Conservation (phyloP, 2,329 filamentous ascomycete species). For the Monosporascus sp. region DNA sequence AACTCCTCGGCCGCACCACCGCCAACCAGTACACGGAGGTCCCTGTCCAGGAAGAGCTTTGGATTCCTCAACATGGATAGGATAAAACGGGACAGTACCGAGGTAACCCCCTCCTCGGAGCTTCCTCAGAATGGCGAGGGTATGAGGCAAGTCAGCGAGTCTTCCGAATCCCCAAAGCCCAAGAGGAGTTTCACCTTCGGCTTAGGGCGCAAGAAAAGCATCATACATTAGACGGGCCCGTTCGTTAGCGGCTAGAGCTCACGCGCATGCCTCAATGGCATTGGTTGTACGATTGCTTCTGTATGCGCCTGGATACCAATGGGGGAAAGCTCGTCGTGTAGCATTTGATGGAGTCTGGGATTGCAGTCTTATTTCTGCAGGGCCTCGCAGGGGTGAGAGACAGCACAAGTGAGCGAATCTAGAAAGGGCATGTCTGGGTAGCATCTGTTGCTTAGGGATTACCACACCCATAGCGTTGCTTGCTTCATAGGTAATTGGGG, state of each 20-base stretch:
- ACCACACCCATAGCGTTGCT: neutral
- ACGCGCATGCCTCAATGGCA: slow-evolving; percentile 1
- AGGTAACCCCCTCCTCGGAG: slow-evolving; percentile 18
- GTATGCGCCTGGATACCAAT: neutral
- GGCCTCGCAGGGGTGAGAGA: neutral
- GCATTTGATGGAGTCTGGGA: neutral
- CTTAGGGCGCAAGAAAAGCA: slow-evolving; percentile 68
- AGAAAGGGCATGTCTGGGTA: neutral
- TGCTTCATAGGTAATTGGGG: neutral
- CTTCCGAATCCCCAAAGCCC: slow-evolving; percentile 43
- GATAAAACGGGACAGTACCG: slow-evolving; percentile 29
- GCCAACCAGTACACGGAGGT: slow-evolving; percentile 47
- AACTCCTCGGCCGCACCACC: neutral
- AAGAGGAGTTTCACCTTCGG: slow-evolving; percentile 64
- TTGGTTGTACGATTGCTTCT: neutral
- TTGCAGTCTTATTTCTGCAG: neutral
- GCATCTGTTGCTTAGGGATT: neutral
- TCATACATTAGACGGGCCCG: slow-evolving; percentile 32
- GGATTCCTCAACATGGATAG: slow-evolving; percentile 58
- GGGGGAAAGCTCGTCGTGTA: neutral
- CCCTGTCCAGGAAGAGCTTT: slow-evolving; percentile 72
- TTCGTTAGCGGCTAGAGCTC: slow-evolving; percentile 5
- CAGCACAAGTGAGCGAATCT: neutral
- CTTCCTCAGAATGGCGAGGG: slow-evolving; percentile 28
- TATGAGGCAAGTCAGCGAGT: slow-evolving; percentile 19